These are phyloP conservation scores for Golubevia sp. DNA, from an alignment of 1,284 basidiomycete species.

Conservation along the genomic window DNA sequence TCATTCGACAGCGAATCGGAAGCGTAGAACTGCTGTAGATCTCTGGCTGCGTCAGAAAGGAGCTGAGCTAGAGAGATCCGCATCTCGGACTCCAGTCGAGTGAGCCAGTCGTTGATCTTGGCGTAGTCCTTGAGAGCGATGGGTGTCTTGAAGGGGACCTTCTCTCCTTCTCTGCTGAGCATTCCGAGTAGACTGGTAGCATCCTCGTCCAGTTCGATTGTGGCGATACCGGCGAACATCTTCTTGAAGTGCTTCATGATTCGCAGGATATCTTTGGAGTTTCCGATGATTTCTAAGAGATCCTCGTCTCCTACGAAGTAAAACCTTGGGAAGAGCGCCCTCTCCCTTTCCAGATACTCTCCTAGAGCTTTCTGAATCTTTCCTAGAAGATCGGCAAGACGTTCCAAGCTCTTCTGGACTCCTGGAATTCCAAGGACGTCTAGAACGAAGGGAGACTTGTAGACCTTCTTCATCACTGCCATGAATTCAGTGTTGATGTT, in stretches of 20 bases:
- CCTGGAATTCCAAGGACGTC: constrained; percentile 96
- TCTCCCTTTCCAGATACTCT: constrained; percentile 97
- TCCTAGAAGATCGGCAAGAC: constrained; percentile 89
- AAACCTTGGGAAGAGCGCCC: constrained; percentile 89
- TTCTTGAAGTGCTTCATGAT: constrained; percentile 99
- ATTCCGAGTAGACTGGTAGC: constrained; percentile 29
- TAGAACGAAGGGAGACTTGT: constrained; percentile 95
- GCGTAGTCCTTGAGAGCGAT: constrained; percentile 88
- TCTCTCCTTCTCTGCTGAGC: constrained; percentile 79
- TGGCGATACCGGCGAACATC: constrained; percentile 98
- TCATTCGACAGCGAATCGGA: constrained; percentile 66
- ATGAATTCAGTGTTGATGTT: constrained; percentile 99
- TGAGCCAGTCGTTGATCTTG: constrained; percentile 99
- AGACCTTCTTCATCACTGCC: constrained; percentile 98
- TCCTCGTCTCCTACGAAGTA: constrained; percentile 99
- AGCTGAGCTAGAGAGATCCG: constrained; percentile 83
- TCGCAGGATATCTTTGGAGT: constrained; percentile 95
- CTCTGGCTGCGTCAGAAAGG: constrained; percentile 77
- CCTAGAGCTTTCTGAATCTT: constrained; percentile 99
- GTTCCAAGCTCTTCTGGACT: constrained; percentile 95
- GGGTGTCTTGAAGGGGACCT: constrained; percentile 80
- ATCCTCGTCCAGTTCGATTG: constrained; percentile 75
- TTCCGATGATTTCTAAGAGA: constrained; percentile 96
- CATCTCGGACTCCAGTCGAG: constrained; percentile 91
- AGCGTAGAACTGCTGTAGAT: constrained; percentile 82